These are phyloP conservation scores for Paraphoma sp. DNA, from an alignment of 2,329 filamentous ascomycete species.

Conservation along the genomic window DNA sequence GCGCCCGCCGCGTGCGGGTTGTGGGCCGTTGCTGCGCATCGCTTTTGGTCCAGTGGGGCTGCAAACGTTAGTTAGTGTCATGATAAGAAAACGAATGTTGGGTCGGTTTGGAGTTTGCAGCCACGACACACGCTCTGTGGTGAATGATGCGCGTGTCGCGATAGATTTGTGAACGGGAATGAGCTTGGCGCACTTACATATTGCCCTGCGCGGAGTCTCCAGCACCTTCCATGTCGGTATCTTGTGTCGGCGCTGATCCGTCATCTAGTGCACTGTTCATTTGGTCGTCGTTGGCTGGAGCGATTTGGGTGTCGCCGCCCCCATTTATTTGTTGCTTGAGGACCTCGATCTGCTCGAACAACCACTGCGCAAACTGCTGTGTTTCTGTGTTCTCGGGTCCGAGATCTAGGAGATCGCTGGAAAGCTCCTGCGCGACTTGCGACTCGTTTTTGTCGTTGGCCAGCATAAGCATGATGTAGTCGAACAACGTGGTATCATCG, in stretches of 20 bases:
- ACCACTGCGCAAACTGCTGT: conserved; percentile 84
- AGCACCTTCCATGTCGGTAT: conserved; percentile 75
- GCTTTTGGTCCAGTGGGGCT: conserved; percentile 95
- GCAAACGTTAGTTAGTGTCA: conserved; percentile 27
- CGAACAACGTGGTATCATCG: conserved; percentile 81
- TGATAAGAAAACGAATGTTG: background rate
- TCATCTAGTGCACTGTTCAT: conserved; percentile 31
- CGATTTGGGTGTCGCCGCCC: conserved; percentile 39
- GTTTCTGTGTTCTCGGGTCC: conserved; percentile 83
- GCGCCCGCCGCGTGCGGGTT: conserved; percentile 53
- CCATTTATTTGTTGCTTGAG: conserved; percentile 69
- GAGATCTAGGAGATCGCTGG: conserved; percentile 83
- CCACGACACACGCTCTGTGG: too few relatives aligned
- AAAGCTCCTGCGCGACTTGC: conserved; percentile 86
- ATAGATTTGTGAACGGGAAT: background rate
- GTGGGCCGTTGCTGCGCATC: conserved; percentile 71
- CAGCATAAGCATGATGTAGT: conserved; percentile 98
- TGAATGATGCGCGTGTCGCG: too few relatives aligned
- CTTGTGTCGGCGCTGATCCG: conserved; percentile 52
- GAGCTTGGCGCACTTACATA: conserved; percentile 47
- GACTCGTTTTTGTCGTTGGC: conserved; percentile 93
- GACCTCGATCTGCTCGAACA: conserved; percentile 83
- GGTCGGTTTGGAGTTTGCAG: too few relatives aligned
- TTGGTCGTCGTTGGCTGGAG: conserved; percentile 25
- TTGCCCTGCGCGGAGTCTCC: conserved; percentile 50